These are phyloP conservation scores for Claviceps pazoutovae DNA, from an alignment of 2,329 filamentous ascomycete species.

Conservation along the genomic window DNA sequence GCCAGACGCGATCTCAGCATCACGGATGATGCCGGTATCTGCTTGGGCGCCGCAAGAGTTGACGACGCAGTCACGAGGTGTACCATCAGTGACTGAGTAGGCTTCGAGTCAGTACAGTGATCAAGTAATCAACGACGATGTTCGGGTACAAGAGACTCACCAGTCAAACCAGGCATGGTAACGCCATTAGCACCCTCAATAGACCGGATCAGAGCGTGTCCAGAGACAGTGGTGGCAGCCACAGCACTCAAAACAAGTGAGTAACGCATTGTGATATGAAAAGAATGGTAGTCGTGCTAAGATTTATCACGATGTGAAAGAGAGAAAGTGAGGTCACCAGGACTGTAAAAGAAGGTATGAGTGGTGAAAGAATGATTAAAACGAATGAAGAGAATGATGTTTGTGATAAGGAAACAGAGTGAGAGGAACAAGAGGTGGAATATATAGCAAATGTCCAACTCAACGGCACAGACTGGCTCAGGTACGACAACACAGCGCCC, in stretches of 20 bases:
- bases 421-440: not conserved
- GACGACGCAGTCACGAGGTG: slow-evolving; percentile 5
- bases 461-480: not conserved
- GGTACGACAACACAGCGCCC: not conserved
- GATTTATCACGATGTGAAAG: not conserved
- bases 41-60: slow-evolving; percentile 5
- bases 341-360: not conserved
- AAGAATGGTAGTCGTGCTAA: too few species aligned
- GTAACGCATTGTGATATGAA: slow-evolving; percentile 16
- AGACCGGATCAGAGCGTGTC: slow-evolving; percentile 2
- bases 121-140: too few species aligned
- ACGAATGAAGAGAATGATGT: not conserved
- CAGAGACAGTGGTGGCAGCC: slow-evolving; percentile 10
- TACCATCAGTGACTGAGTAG: slow-evolving; percentile 3
- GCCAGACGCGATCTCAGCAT: slow-evolving; percentile 2
- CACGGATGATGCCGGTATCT: slow-evolving; percentile 5
- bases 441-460: not conserved
- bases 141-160: slow-evolving; percentile 16
- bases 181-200: slow-evolving; percentile 3
- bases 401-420: not conserved
- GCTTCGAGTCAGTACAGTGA: slow-evolving; percentile 1
- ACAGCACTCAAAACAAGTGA: slow-evolving; percentile 16
- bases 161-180: slow-evolving; percentile 2
- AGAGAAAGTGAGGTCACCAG: not conserved
- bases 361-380: not conserved